A percentile compares a stretch with the other conserved stretches of the same genome.
Evolutionary conservation across 2,329 filamentous ascomycete genomes (phyloP).

Genomic region (Aspergillus proliferans): DNA sequence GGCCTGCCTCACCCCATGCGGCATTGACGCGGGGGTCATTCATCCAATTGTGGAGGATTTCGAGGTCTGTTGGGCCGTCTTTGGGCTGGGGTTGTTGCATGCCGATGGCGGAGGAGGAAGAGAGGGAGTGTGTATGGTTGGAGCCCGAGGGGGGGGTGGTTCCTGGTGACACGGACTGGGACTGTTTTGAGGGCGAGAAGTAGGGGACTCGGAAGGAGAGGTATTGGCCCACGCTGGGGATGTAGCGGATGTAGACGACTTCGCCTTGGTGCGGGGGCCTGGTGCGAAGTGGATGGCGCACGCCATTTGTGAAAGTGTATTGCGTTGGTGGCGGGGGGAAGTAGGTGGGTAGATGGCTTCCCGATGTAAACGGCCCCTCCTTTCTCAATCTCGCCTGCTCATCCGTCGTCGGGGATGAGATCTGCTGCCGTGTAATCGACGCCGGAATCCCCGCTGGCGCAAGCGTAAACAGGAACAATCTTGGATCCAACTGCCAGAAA

Average conservation of each 20-base stretch:
- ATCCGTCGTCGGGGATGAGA: neutral
- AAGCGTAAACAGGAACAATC: constrained; percentile 81
- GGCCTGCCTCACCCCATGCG: constrained; percentile 72
- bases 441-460: constrained; percentile 53
- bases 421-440: constrained; percentile 21
- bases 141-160: constrained; percentile 15
- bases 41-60: constrained; percentile 81
- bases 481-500: constrained; percentile 89
- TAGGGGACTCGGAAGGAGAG: constrained; percentile 78
- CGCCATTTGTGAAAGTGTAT: constrained; percentile 69
- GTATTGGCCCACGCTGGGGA: constrained; percentile 76
- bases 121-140: constrained; percentile 20
- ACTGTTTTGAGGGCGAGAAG: constrained; percentile 48
- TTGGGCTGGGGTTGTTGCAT: constrained; percentile 24
- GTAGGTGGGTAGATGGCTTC: constrained; percentile 82
- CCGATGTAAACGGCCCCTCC: constrained; percentile 26
- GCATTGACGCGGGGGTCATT: constrained; percentile 72
- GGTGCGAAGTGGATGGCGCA: constrained; percentile 78
- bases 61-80: constrained; percentile 49
- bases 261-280: constrained; percentile 88
- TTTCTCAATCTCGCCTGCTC: constrained; percentile 18
- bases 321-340: constrained; percentile 78
- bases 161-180: neutral
- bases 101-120: constrained; percentile 32
- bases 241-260: constrained; percentile 80